phyloP scores from a whole-genome alignment of 164 flowering plant genomes.

The Taxillus chinensis region DNA sequence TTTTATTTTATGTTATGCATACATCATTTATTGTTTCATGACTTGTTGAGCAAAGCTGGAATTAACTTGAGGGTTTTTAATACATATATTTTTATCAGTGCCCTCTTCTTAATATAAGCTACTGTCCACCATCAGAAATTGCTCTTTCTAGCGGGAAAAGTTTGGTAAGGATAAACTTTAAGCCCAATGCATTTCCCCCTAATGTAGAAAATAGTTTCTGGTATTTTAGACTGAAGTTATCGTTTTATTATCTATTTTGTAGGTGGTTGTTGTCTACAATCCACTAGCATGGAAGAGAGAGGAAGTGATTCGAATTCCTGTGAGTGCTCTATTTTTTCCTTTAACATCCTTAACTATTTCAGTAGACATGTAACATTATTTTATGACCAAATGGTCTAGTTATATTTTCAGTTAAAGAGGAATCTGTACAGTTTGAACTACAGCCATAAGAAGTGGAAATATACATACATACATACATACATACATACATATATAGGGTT shows the following conservation, averaged over 20 bases:
- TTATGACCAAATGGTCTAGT: no score
- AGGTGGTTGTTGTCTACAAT: not conserved
- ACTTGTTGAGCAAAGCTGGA: no score
- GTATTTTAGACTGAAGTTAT: not conserved
- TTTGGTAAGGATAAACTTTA: constrained; percentile 37
- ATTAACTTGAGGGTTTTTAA: no score
- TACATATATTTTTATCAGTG: constrained; percentile 40
- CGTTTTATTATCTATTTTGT: not conserved
- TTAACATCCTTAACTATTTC: no score
- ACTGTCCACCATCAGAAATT: constrained; percentile 82
- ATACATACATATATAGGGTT: no score
- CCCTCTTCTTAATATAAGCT: constrained; percentile 82
- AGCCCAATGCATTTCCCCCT: not conserved
- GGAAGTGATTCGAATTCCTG: constrained; percentile 3
- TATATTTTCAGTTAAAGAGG: no score
- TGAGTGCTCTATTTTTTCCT: not conserved
- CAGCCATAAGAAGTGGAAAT: no score
- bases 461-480: no score
- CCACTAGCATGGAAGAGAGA: constrained; percentile 1
- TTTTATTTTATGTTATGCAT: no score
- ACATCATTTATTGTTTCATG: no score
- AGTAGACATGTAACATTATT: no score
- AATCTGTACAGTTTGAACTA: no score
- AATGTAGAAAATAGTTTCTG: not conserved
- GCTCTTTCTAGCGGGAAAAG: constrained; percentile 43